Percentiles rank a stretch among this genome's conserved stretches.
Conservation (phyloP, 192 early-diverging fungal genomes). For the Rhizoclosmatium globosum region DNA sequence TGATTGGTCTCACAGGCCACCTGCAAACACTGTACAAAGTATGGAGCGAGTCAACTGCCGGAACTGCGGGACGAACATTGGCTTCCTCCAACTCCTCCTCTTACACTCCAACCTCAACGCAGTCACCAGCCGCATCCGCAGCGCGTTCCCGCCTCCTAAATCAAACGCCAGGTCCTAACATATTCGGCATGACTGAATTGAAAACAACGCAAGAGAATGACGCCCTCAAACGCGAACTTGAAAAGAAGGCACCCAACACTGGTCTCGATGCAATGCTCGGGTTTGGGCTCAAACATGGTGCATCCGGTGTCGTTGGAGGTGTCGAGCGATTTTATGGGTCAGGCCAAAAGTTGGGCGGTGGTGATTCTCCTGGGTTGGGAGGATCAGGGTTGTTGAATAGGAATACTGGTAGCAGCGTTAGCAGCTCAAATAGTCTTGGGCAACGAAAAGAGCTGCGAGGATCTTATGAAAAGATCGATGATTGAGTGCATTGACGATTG, state of each 20-base stretch:
- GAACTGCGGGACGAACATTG: background rate
- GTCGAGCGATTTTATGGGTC: slow-evolving; percentile 31
- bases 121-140: background rate
- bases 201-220: slow-evolving; percentile 4
- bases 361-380: background rate
- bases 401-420: background rate
- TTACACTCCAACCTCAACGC: background rate
- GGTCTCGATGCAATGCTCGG: slow-evolving; percentile 39
- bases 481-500: background rate
- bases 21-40: background rate
- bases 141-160: background rate
- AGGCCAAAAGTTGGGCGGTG: slow-evolving; percentile 17
- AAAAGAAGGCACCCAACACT: slow-evolving; percentile 17
- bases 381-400: too few species aligned
- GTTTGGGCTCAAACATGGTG: slow-evolving; percentile 25
- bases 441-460: background rate
- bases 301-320: background rate
- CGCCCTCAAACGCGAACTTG: slow-evolving; percentile 5
- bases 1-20: background rate
- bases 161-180: slow-evolving; percentile 4
- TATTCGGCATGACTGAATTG: slow-evolving; percentile 13
- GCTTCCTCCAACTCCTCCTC: background rate
- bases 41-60: background rate
- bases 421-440: background rate
- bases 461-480: slow-evolving; percentile 17